Conservation (phyloP, 2,329 filamentous ascomycete species). For the Tolypocladium album region DNA sequence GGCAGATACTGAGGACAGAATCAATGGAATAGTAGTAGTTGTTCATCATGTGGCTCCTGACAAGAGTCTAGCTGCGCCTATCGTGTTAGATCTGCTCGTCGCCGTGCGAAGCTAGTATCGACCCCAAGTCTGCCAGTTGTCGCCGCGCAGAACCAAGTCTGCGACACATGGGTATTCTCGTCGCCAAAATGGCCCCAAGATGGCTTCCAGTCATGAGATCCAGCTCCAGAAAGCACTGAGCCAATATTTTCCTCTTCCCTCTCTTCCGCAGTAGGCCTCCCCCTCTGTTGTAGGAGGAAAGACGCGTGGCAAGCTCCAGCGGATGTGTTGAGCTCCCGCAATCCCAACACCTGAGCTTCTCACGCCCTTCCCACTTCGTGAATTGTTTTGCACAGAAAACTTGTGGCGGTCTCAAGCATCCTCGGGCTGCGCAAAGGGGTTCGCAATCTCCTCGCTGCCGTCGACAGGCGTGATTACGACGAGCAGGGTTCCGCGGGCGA, state of each 20-base stretch:
- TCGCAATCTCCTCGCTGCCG: slow-evolving; percentile 90
- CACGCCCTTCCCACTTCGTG: background rate
- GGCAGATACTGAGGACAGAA: background rate
- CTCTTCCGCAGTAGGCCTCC: background rate
- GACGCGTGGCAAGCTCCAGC: background rate
- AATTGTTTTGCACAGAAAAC: background rate
- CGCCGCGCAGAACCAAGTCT: background rate
- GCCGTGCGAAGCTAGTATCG: background rate
- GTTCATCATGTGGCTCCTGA: background rate
- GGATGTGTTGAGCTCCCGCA: background rate
- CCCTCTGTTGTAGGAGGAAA: background rate
- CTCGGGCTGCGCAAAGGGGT: slow-evolving; percentile 74
- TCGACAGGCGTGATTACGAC: slow-evolving; percentile 89
- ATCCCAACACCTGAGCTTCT: background rate
- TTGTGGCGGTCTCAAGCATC: slow-evolving; percentile 36
- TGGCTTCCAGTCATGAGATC: background rate
- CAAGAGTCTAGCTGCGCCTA: background rate
- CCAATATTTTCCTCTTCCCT: background rate
- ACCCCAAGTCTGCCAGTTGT: background rate
- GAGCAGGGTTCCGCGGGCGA: slow-evolving; percentile 83
- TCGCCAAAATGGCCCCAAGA: background rate
- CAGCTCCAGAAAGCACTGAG: background rate
- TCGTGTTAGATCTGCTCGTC: background rate
- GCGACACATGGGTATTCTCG: background rate
- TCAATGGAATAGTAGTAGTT: background rate